phyloP scores from a whole-genome alignment of 2,329 filamentous ascomycete genomes.

The Rasamsonia emersonii region DNA sequence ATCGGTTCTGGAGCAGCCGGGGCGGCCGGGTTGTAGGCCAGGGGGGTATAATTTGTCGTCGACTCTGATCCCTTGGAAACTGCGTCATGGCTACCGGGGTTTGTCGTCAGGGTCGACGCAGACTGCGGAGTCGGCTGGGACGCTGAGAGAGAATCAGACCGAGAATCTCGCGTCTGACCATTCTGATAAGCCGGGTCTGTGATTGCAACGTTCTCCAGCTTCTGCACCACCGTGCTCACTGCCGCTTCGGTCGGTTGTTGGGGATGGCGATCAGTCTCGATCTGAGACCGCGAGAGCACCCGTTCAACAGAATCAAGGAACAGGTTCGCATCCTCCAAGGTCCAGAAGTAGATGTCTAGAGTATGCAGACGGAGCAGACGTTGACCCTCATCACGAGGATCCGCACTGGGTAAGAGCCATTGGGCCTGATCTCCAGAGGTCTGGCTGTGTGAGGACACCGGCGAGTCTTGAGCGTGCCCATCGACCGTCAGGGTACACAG shows the following conservation, averaged over 20 bases:
- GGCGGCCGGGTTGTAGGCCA: conserved; percentile 59
- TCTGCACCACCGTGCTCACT: conserved; percentile 55
- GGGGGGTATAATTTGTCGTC: conserved; percentile 37
- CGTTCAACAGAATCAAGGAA: conserved; percentile 41
- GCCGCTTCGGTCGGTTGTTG: conserved; percentile 26
- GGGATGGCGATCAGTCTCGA: conserved; percentile 43
- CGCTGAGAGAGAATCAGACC: conserved; percentile 17
- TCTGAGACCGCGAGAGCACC: conserved; percentile 28
- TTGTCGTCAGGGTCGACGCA: conserved; percentile 3
- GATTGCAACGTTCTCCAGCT: conserved; percentile 54
- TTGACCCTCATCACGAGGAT: conserved; percentile 44
- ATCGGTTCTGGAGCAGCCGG: conserved; percentile 59
- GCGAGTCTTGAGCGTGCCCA: conserved; percentile 20
- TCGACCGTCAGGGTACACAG: conserved; percentile 51
- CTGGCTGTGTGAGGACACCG: conserved; percentile 17
- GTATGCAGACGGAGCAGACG: conserved; percentile 49
- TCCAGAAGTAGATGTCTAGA: conserved; percentile 58
- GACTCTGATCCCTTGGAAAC: conserved; percentile 15
- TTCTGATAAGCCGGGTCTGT: conserved; percentile 42
- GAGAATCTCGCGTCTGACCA: conserved; percentile 33
- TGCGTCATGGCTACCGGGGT: conserved; percentile 9
- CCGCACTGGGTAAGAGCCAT: conserved; percentile 50
- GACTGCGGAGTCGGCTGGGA: conserved; percentile 14
- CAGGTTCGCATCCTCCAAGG: conserved; percentile 46
- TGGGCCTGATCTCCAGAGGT: conserved; percentile 30